Conservation (phyloP, 805 yeast species). For the Suhomyces sp. region DNA sequence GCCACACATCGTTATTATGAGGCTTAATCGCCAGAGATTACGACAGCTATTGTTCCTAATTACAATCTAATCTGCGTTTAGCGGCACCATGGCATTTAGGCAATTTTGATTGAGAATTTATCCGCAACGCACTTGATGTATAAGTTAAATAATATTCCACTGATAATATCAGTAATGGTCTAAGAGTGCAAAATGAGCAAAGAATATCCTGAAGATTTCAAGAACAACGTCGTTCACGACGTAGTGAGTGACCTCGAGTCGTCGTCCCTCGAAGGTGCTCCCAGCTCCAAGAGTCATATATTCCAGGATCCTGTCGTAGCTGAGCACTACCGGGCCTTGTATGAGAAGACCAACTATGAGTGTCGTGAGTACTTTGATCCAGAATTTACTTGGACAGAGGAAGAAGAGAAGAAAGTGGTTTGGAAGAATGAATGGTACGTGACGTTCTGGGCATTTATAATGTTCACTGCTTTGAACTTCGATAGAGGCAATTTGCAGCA, state of each 20-base stretch:
- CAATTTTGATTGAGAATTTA: neutral
- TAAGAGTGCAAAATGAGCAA: neutral
- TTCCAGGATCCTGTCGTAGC: conserved; percentile 44
- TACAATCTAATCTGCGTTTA: neutral
- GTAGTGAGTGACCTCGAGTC: neutral
- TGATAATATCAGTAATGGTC: neutral
- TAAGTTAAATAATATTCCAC: neutral
- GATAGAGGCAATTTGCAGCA: conserved; percentile 24
- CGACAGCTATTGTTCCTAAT: neutral
- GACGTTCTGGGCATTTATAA: conserved; percentile 20
- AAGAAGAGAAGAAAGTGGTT: conserved; percentile 19
- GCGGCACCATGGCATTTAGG: neutral
- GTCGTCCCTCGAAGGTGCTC: neutral
- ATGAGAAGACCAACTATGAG: conserved; percentile 52
- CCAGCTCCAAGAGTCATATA: conserved; percentile 3
- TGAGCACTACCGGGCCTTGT: conserved; percentile 42
- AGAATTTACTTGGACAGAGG: conserved; percentile 33
- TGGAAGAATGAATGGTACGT: conserved; percentile 22
- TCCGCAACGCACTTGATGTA: neutral
- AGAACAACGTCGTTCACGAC: neutral
- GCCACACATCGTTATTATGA: neutral
- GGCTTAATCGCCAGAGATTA: neutral
- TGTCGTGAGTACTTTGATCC: conserved; percentile 58
- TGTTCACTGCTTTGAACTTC: conserved; percentile 23
- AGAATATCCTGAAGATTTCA: neutral